Percentiles rank a stretch among this genome's conserved stretches.
Evolutionary conservation across 106 monocot species (phyloP).

Genomic region (Apostasia ramifera): DNA sequence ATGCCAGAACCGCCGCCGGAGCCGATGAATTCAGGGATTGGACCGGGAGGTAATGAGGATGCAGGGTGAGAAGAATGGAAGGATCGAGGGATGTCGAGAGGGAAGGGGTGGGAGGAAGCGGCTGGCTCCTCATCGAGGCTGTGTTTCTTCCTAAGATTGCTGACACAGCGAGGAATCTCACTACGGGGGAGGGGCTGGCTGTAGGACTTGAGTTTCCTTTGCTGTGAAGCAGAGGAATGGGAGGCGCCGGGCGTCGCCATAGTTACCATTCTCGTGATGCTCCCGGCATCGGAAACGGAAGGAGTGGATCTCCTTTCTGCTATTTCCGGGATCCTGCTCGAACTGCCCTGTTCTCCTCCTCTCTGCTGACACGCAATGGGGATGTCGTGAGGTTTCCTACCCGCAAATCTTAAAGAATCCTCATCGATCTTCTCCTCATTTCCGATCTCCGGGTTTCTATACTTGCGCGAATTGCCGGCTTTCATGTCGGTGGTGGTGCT

Average conservation of each 20-base stretch:
- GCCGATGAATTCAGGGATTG: slow-evolving; percentile 20
- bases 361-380: too few relatives aligned
- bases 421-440: too few relatives aligned
- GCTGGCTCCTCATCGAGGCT: slow-evolving; percentile 3
- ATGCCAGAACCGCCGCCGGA: slow-evolving; percentile 1
- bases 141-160: slow-evolving; percentile 3
- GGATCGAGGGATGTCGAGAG: slow-evolving; percentile 1
- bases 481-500: too few relatives aligned
- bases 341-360: too few relatives aligned
- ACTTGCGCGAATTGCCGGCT: too few relatives aligned
- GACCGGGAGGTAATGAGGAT: neutral
- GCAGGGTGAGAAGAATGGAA: neutral
- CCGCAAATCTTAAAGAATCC: too few relatives aligned
- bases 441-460: too few relatives aligned
- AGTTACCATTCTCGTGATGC: slow-evolving; percentile 1
- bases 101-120: neutral
- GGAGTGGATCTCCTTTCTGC: too few relatives aligned
- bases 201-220: neutral
- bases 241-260: neutral
- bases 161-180: neutral
- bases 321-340: too few relatives aligned
- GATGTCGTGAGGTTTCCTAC: too few relatives aligned
- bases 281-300: neutral
- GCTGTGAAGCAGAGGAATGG: neutral
- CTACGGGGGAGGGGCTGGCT: neutral